Evolutionary conservation across 148 eudicot genomes (phyloP).

Genomic region (Chenopodium suecicum): DNA sequence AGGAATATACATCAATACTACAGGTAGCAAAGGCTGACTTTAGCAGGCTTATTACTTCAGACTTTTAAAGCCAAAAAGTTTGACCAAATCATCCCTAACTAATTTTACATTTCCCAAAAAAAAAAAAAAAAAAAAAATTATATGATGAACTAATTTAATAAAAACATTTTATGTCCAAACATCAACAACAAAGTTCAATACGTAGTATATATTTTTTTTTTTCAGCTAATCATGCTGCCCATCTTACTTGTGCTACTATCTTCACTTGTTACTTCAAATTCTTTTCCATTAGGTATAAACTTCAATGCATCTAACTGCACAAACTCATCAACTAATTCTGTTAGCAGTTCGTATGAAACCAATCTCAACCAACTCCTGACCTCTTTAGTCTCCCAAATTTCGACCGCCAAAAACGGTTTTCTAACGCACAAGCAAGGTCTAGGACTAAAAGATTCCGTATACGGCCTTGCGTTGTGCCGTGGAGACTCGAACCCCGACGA

Average conservation of each 20-base stretch:
- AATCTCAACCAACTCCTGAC: background rate
- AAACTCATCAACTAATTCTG: background rate
- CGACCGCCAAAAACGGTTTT: background rate
- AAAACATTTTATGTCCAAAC: no score
- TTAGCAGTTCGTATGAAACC: background rate
- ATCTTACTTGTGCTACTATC: background rate
- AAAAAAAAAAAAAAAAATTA: no score
- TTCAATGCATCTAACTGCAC: background rate
- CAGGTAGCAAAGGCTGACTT: no score
- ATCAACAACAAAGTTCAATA: no score
- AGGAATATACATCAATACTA: no score
- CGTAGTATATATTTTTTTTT: no score
- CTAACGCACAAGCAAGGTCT: background rate
- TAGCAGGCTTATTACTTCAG: no score
- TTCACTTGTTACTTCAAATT: background rate
- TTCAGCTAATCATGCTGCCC: background rate
- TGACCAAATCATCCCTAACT: no score
- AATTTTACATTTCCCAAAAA: no score
- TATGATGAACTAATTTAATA: no score
- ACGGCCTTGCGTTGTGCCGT: constrained; percentile 23
- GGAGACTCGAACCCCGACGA: constrained; percentile 11
- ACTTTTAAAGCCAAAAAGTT: no score
- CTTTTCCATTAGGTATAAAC: background rate
- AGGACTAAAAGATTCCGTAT: background rate
- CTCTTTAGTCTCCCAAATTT: background rate